Percentiles rank a stretch among this genome's conserved stretches.
Conservation (phyloP, 2,329 filamentous ascomycete species). For the Pochonia chlamydosporia region DNA sequence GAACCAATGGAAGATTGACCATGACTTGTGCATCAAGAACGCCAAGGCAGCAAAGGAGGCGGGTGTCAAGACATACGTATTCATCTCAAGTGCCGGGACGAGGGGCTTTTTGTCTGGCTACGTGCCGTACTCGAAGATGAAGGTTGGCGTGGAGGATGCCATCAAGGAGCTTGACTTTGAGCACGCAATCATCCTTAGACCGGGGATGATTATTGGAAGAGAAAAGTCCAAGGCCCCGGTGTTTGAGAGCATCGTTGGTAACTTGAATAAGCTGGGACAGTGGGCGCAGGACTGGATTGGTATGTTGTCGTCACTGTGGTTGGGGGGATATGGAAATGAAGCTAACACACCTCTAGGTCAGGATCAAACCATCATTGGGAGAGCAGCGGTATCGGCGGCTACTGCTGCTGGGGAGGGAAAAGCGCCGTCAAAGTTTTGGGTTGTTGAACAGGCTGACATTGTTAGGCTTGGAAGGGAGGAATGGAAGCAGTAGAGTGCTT, state of each 20-base stretch:
- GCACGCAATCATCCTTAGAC: constrained; percentile 66
- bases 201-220: constrained; percentile 67
- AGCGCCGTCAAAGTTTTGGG: background rate
- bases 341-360: background rate
- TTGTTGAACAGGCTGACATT: background rate
- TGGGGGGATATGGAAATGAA: background rate
- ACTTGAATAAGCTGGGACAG: background rate
- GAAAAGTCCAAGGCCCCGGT: background rate
- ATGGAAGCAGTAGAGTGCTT: background rate
- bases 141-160: constrained; percentile 78
- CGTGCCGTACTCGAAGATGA: constrained; percentile 64
- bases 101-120: constrained; percentile 32
- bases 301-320: background rate
- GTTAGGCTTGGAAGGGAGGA: background rate
- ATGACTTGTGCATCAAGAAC: constrained; percentile 77
- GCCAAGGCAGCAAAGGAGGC: constrained; percentile 68
- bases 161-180: constrained; percentile 70
- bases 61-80: constrained; percentile 69
- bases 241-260: background rate
- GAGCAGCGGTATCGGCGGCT: background rate
- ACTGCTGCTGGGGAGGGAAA: background rate
- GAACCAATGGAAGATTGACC: constrained; percentile 81
- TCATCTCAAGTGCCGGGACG: constrained; percentile 58
- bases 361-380: background rate
- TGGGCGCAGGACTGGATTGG: background rate